A percentile compares a stretch with the other conserved stretches of the same genome.
Evolutionary conservation across 2,329 filamentous ascomycete genomes (phyloP).

Genomic region (Pseudocercospora cruenta): DNA sequence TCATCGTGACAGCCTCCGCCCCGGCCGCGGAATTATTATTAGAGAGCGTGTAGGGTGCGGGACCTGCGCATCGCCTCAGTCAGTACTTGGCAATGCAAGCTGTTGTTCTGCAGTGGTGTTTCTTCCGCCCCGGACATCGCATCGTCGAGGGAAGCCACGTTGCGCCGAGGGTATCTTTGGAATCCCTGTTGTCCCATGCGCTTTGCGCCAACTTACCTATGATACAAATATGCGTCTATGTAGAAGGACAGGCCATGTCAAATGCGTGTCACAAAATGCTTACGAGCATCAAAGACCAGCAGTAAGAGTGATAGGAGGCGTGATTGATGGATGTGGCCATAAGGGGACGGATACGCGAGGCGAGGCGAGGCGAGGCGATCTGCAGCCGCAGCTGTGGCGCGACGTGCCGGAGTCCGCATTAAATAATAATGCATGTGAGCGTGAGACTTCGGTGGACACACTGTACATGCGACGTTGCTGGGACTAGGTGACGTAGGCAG

Average conservation of each 20-base stretch:
- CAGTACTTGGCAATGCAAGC: not conserved
- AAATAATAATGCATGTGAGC: constrained; percentile 6
- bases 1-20: constrained; percentile 24
- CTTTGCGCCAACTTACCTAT: not conserved
- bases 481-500: not conserved
- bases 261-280: not conserved
- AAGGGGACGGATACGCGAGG: not conserved
- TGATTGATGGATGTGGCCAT: not conserved
- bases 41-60: not conserved
- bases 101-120: not conserved
- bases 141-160: not conserved
- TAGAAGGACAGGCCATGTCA: not conserved
- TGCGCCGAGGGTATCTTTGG: not conserved
- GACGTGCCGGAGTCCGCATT: not conserved
- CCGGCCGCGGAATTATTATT: not conserved
- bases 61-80: constrained; percentile 13
- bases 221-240: not conserved
- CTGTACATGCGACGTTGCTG: not conserved
- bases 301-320: not conserved
- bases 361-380: not conserved
- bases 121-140: not conserved
- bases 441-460: not conserved
- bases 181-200: not conserved
- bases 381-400: not conserved
- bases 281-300: not conserved